Percentiles rank a stretch among this genome's conserved stretches.
Evolutionary conservation across 495 filamentous ascomycete genomes (phyloP).

Genomic region (Cercophora sp.): DNA sequence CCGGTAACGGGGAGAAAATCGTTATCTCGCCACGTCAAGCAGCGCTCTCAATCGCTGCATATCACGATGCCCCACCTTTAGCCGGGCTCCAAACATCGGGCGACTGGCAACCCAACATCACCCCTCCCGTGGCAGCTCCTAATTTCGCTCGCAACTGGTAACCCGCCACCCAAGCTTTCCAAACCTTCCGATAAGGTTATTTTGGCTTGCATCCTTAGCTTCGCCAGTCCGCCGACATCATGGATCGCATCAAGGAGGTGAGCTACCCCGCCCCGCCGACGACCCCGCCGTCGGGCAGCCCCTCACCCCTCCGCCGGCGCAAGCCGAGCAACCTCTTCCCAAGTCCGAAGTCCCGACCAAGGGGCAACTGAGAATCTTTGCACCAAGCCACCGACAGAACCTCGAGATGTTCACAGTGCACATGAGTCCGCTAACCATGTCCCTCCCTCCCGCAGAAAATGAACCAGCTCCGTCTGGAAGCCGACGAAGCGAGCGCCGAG

Average conservation of each 20-base stretch:
- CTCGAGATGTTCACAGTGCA: neutral
- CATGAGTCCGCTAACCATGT: neutral
- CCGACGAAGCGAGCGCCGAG: slow-evolving; percentile 72
- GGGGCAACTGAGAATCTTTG: neutral
- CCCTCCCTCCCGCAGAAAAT: slow-evolving; percentile 65
- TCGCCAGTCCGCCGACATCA: slow-evolving; percentile 29
- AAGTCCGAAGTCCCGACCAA: slow-evolving; percentile 3
- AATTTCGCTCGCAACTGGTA: too few relatives aligned
- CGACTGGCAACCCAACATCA: slow-evolving; percentile 19
- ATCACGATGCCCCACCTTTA: slow-evolving; percentile 31
- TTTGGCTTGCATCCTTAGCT: too few relatives aligned
- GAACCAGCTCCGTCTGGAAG: slow-evolving; percentile 85
- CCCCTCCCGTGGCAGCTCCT: too few relatives aligned
- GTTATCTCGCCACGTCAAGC: too few relatives aligned
- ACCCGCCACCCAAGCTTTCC: too few relatives aligned
- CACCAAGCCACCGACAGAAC: too few relatives aligned
- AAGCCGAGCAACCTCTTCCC: slow-evolving; percentile 11
- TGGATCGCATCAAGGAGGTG: slow-evolving; percentile 81
- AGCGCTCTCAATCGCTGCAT: too few relatives aligned
- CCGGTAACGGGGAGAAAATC: too few relatives aligned
- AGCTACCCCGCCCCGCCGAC: slow-evolving; percentile 37
- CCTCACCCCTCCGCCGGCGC: too few relatives aligned
- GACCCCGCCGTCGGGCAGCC: slow-evolving; percentile 31
- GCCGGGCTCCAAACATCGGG: slow-evolving; percentile 25
- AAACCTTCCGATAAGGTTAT: too few relatives aligned